Percentiles rank a stretch among this genome's conserved stretches.
Conservation (phyloP, 164 flowering plant species). For the Stephania japonica region DNA sequence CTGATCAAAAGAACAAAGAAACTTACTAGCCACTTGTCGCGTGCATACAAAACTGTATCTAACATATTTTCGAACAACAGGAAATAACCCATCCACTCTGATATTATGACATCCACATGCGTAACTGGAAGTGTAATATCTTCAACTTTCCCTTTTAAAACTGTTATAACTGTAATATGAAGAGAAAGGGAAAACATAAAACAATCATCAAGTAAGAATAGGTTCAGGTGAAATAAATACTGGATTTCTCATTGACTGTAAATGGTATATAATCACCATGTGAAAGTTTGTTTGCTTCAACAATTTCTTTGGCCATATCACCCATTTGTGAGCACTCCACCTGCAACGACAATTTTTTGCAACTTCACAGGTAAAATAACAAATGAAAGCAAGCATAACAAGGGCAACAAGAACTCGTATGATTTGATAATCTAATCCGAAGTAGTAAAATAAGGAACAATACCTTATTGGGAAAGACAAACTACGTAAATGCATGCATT, state of each 20-base stretch:
- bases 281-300: constrained; percentile 74
- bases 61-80: constrained; percentile 93
- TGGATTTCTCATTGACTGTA: background rate
- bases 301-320: constrained; percentile 90
- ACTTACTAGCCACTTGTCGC: constrained; percentile 99
- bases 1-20: background rate
- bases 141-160: constrained; percentile 92
- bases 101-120: constrained; percentile 88
- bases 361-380: background rate
- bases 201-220: constrained; percentile 1
- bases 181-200: background rate
- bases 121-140: constrained; percentile 82
- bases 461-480: too few species aligned
- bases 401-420: background rate
- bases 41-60: constrained; percentile 88
- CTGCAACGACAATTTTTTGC: constrained; percentile 27
- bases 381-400: background rate
- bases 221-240: background rate
- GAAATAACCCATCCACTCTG: constrained; percentile 99
- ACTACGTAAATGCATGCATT: background rate
- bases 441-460: background rate
- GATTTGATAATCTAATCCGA: background rate
- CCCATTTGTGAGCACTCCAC: constrained; percentile 98
- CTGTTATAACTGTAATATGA: constrained; percentile 68
- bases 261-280: constrained; percentile 44